Conservation (phyloP, 805 yeast genomes). For the Isabelozyma pseudorhagii region DNA sequence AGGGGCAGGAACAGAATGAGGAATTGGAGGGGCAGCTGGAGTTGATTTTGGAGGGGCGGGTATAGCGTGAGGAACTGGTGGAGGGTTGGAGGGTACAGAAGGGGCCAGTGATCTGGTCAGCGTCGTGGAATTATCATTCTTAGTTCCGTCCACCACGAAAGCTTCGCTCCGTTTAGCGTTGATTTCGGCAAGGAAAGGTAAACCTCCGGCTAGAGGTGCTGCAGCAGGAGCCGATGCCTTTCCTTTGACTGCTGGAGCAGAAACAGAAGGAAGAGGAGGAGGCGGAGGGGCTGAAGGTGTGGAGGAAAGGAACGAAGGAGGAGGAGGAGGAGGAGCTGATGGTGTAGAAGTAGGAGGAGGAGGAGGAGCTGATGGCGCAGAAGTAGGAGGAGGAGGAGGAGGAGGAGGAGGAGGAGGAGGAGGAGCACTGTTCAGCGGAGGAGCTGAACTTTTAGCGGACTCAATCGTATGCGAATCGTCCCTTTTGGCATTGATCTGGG, state of each 20-base stretch:
- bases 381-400: conserved; percentile 8
- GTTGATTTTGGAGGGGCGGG: conserved; percentile 8
- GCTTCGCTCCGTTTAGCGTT: conserved; percentile 52
- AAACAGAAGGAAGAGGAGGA: conserved; percentile 11
- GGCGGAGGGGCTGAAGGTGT: conserved; percentile 14
- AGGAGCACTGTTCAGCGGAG: conserved; percentile 14
- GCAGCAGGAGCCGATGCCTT: conserved; percentile 5
- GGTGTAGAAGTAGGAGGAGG: conserved; percentile 14
- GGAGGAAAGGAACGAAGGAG: conserved; percentile 9
- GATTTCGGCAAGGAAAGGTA: conserved; percentile 60
- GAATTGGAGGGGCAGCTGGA: conserved; percentile 4
- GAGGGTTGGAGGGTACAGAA: conserved; percentile 18
- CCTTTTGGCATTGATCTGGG: conserved; percentile 55
- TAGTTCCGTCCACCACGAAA: conserved; percentile 43
- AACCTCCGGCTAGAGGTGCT: conserved; percentile 32
- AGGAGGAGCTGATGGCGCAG: conserved; percentile 18
- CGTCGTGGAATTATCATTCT: conserved; percentile 5
- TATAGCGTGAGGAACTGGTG: conserved; percentile 8
- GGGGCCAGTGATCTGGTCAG: conserved; percentile 14
- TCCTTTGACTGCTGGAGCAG: conserved; percentile 4
- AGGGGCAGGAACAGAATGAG: conserved; percentile 1
- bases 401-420: conserved; percentile 10
- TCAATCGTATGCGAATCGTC: conserved; percentile 51
- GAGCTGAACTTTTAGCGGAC: conserved; percentile 12
- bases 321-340: conserved; percentile 13